These are phyloP conservation scores for Trichoderma brevicompactum DNA, from an alignment of 2,329 filamentous ascomycete species.

Conservation along the genomic window DNA sequence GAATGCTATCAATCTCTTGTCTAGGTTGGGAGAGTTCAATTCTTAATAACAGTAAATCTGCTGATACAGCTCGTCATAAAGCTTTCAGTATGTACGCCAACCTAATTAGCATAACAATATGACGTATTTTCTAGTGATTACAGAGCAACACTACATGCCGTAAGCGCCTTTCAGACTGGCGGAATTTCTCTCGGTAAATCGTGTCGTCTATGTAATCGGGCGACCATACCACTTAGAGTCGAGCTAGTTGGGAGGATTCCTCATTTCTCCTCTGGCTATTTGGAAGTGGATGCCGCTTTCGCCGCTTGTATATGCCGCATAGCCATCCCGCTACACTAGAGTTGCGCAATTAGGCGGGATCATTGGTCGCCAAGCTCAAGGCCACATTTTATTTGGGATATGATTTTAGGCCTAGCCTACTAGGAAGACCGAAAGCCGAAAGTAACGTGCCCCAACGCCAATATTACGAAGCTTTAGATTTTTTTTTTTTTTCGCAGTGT, in stretches of 20 bases:
- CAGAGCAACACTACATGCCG: not conserved
- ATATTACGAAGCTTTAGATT: not conserved
- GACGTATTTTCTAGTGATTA: conserved; percentile 10
- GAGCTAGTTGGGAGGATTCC: conserved; percentile 14
- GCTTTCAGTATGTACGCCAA: not conserved
- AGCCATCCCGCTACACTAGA: not conserved
- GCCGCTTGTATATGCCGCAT: conserved; percentile 3
- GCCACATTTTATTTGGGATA: not conserved
- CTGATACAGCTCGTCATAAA: not conserved
- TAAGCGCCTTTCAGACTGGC: conserved; percentile 1
- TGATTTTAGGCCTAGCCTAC: not conserved
- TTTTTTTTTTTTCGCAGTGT: no score
- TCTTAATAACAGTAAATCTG: not conserved
- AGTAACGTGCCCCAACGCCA: not conserved
- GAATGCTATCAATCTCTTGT: no score
- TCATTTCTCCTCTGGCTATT: not conserved
- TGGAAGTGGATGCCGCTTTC: conserved; percentile 4
- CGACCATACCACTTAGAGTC: conserved; percentile 1
- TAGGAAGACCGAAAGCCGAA: not conserved
- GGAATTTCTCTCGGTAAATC: not conserved
- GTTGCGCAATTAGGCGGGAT: not conserved
- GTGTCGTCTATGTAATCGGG: conserved; percentile 1
- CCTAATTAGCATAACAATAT: not conserved
- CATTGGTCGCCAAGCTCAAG: not conserved
- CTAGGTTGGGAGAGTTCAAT: no score